Percentiles rank a stretch among this genome's conserved stretches.
Conservation (phyloP, 352 stramenopile species). For the Pythium dissimile region DNA sequence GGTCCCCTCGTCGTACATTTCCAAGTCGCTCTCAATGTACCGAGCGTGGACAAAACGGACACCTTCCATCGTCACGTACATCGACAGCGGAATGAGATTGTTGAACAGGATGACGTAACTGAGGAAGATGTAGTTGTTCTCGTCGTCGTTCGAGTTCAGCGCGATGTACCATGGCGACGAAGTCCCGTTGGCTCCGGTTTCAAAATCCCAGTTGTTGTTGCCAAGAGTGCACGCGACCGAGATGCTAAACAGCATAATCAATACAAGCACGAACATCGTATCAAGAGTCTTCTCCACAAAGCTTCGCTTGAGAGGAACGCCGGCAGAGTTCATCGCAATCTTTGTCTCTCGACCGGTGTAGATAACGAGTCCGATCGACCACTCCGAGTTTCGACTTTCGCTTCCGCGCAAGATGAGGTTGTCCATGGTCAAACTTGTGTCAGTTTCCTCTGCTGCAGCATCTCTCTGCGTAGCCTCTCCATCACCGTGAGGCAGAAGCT, state of each 20-base stretch:
- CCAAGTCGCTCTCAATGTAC: constrained; percentile 83
- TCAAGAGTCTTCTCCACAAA: constrained; percentile 87
- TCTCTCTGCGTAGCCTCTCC: neutral
- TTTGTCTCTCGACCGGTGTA: constrained; percentile 86
- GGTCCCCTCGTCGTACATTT: constrained; percentile 74
- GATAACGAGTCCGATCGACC: constrained; percentile 81
- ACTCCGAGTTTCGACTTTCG: constrained; percentile 83
- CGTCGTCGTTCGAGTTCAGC: constrained; percentile 19
- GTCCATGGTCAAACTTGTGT: constrained; percentile 79
- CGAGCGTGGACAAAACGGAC: constrained; percentile 84
- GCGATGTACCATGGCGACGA: constrained; percentile 74
- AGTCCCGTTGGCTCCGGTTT: constrained; percentile 26
- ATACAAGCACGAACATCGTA: constrained; percentile 85
- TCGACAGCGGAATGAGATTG: constrained; percentile 84
- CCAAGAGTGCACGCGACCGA: constrained; percentile 77
- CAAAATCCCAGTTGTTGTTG: constrained; percentile 83
- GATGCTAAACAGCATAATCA: constrained; percentile 85
- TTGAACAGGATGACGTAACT: constrained; percentile 91
- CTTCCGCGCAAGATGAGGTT: constrained; percentile 85
- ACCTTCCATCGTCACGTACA: constrained; percentile 90
- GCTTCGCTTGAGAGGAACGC: constrained; percentile 79
- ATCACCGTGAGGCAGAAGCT: constrained; percentile 28
- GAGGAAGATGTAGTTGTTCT: constrained; percentile 86
- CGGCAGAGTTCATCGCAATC: constrained; percentile 80
- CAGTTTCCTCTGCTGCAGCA: constrained; percentile 18